phyloP scores from a whole-genome alignment of 306 rosid species.

The Vigna angularis region DNA sequence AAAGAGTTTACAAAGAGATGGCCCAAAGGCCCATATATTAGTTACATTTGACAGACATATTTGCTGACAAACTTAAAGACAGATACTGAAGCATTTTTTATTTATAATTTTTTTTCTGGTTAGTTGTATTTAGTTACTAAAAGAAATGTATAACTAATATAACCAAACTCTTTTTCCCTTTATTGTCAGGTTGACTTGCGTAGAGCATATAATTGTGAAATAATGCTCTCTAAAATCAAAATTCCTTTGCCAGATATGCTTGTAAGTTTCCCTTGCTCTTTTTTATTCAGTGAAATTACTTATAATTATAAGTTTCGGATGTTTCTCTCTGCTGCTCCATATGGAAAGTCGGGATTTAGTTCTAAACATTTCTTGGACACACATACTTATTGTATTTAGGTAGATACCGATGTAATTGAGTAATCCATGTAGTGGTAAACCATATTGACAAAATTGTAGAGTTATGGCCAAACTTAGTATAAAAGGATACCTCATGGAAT shows the following conservation, averaged over 20 bases:
- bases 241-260: conserved; percentile 68
- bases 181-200: conserved; percentile 57
- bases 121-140: conserved; percentile 29
- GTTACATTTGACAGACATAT: background rate
- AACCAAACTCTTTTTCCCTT: background rate
- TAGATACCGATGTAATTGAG: background rate
- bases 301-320: conserved; percentile 28
- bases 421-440: conserved; percentile 26
- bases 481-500: conserved; percentile 22
- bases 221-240: conserved; percentile 65
- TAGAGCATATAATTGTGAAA: conserved; percentile 65
- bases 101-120: conserved; percentile 11
- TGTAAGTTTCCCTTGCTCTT: conserved; percentile 47
- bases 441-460: background rate
- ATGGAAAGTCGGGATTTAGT: conserved; percentile 27
- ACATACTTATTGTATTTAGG: conserved; percentile 9
- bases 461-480: conserved; percentile 6
- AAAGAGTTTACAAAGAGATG: too few relatives aligned
- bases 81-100: background rate
- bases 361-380: conserved; percentile 8
- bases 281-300: conserved; percentile 25
- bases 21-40: too few relatives aligned
- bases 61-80: conserved; percentile 27
- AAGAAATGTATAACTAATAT: conserved; percentile 30
- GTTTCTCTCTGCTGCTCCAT: conserved; percentile 32